Percentiles rank a stretch among this genome's conserved stretches.
Evolutionary conservation across 495 filamentous ascomycete genomes (phyloP).

Genomic region (Neurospora terricola): DNA sequence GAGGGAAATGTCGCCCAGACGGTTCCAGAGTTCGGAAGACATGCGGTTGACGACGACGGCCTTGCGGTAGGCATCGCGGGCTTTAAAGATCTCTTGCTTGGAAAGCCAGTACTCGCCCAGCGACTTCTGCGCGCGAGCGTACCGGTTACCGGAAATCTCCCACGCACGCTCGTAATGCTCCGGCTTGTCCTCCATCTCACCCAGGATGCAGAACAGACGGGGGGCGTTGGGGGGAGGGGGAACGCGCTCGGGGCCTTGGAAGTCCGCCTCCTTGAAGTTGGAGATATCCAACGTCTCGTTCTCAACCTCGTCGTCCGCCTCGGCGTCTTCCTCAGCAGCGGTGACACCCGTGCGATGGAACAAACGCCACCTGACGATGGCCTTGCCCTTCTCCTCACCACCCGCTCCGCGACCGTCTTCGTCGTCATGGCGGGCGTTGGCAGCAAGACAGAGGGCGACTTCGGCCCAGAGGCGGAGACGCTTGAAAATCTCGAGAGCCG

Average conservation of each 20-base stretch:
- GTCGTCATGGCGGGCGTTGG: conserved; percentile 49
- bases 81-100: conserved; percentile 51
- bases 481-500: conserved; percentile 93
- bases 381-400: conserved; percentile 68
- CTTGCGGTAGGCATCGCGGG: conserved; percentile 65
- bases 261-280: conserved; percentile 41
- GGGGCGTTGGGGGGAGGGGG: conserved; percentile 76
- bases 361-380: conserved; percentile 65
- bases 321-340: conserved; percentile 9
- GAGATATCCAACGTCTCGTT: conserved; percentile 35
- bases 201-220: conserved; percentile 84
- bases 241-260: conserved; percentile 48
- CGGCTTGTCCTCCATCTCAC: conserved; percentile 71
- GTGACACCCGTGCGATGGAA: conserved; percentile 47
- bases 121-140: conserved; percentile 78
- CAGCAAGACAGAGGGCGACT: conserved; percentile 74
- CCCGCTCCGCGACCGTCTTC: conserved; percentile 35
- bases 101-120: conserved; percentile 68
- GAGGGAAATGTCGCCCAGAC: conserved; percentile 78
- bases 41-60: conserved; percentile 70
- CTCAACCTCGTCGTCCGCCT: conserved; percentile 42
- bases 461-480: conserved; percentile 92
- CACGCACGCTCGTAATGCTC: conserved; percentile 76
- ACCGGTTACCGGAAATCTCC: conserved; percentile 72
- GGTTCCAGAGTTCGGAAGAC: conserved; percentile 76